Conservation (phyloP, 2,329 filamentous ascomycete species). For the Scleromitrula shiraiana region DNA sequence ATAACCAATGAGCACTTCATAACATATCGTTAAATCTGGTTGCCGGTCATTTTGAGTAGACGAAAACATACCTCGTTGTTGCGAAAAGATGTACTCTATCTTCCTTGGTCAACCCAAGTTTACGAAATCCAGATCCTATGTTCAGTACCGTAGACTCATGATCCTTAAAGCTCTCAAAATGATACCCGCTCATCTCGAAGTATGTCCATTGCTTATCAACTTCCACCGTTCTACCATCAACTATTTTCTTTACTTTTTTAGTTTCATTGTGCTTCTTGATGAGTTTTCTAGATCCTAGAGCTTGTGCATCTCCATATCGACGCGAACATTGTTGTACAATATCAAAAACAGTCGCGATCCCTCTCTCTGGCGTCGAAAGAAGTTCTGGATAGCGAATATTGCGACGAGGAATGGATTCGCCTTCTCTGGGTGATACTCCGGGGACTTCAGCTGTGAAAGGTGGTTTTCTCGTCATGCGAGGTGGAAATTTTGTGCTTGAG, state of each 20-base stretch:
- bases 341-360: slow-evolving; percentile 65
- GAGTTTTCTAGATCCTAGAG: slow-evolving; percentile 63
- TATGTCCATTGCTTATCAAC: slow-evolving; percentile 85
- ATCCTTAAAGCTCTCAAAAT: slow-evolving; percentile 69
- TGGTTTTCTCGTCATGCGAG: slow-evolving; percentile 31
- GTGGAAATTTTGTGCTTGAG: slow-evolving; percentile 4
- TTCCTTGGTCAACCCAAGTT: slow-evolving; percentile 61
- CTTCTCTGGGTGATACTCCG: slow-evolving; percentile 46
- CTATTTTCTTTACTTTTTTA: slow-evolving; percentile 83
- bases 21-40: not conserved
- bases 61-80: slow-evolving; percentile 41
- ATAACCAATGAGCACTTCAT: slow-evolving; percentile 60
- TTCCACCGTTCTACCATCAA: slow-evolving; percentile 71
- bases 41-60: not conserved
- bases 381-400: slow-evolving; percentile 45
- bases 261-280: slow-evolving; percentile 72
- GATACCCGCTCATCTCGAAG: slow-evolving; percentile 74
- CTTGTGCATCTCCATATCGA: slow-evolving; percentile 57
- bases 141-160: slow-evolving; percentile 64
- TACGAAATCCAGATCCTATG: slow-evolving; percentile 61
- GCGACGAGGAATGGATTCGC: slow-evolving; percentile 58
- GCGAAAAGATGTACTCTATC: slow-evolving; percentile 75
- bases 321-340: slow-evolving; percentile 60
- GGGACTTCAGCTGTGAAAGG: slow-evolving; percentile 54
- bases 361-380: not conserved